These are phyloP conservation scores for Quercus gilva DNA, from an alignment of 306 rosid species.

Conservation along the genomic window DNA sequence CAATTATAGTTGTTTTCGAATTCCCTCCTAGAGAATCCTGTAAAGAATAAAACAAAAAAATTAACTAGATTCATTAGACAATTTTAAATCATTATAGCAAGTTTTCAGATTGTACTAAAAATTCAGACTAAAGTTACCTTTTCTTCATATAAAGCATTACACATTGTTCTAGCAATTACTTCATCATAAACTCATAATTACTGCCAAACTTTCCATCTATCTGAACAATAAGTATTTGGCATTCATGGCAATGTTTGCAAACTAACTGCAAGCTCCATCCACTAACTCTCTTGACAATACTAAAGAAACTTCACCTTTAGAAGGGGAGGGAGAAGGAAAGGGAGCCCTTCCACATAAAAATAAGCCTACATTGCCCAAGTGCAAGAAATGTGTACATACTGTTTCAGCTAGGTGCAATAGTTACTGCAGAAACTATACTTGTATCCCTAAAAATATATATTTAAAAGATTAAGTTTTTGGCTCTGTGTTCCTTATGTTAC, in stretches of 20 bases:
- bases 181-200: neutral
- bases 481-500: no score
- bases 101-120: slow-evolving; percentile 2
- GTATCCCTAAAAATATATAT: no score
- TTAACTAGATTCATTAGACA: slow-evolving; percentile 20
- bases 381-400: neutral
- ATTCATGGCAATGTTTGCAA: neutral
- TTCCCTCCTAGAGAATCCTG: slow-evolving; percentile 99
- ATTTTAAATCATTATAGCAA: slow-evolving; percentile 4
- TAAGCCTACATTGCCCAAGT: neutral
- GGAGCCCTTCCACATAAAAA: neutral
- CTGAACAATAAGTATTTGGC: neutral
- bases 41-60: slow-evolving; percentile 28
- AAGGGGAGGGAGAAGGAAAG: neutral
- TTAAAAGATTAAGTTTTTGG: no score
- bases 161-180: neutral
- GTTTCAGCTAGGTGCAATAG: no score
- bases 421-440: no score
- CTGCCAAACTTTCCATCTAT: neutral
- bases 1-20: slow-evolving; percentile 84
- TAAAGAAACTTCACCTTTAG: neutral
- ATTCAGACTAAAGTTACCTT: neutral
- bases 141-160: neutral
- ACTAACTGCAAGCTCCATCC: neutral
- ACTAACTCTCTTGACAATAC: neutral